Conservation (phyloP, 1,284 basidiomycete species). For the Ustilago shanxiensis region DNA sequence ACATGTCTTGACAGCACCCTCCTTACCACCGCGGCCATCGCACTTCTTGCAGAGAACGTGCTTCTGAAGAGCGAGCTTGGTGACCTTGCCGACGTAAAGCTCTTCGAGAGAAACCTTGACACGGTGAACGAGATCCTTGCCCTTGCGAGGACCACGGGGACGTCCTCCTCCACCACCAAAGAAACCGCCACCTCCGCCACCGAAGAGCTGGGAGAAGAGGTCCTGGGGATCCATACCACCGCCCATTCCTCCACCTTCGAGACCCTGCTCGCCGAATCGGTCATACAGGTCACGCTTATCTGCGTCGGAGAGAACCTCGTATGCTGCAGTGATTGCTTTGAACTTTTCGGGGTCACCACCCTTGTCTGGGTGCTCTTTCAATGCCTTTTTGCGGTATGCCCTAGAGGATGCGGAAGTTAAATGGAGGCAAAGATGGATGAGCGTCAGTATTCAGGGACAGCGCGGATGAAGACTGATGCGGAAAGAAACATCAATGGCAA, state of each 20-base stretch:
- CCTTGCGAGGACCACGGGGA: constrained; percentile 89
- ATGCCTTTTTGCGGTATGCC: constrained; percentile 63
- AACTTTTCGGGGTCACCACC: constrained; percentile 94
- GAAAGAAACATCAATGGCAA: background rate
- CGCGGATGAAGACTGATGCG: background rate
- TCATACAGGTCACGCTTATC: constrained; percentile 83
- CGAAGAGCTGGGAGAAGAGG: constrained; percentile 97
- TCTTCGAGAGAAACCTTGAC: constrained; percentile 96
- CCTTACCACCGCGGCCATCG: constrained; percentile 96
- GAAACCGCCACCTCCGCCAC: constrained; percentile 76
- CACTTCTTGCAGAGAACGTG: constrained; percentile 94
- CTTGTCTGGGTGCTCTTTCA: constrained; percentile 86
- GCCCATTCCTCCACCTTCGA: constrained; percentile 75
- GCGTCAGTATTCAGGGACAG: background rate
- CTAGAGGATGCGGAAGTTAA: constrained; percentile 11
- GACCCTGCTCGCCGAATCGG: constrained; percentile 90
- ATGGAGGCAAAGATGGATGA: background rate
- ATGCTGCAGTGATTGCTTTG: constrained; percentile 97
- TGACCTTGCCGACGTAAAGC: constrained; percentile 97
- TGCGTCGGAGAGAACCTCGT: constrained; percentile 91
- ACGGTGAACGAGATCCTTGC: constrained; percentile 97
- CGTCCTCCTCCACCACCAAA: constrained; percentile 76
- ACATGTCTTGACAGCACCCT: constrained; percentile 90
- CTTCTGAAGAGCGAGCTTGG: constrained; percentile 95
- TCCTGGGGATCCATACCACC: constrained; percentile 98